These are phyloP conservation scores for Suillus subaureus DNA, from an alignment of 768 basidiomycete genomes.

Conservation along the genomic window DNA sequence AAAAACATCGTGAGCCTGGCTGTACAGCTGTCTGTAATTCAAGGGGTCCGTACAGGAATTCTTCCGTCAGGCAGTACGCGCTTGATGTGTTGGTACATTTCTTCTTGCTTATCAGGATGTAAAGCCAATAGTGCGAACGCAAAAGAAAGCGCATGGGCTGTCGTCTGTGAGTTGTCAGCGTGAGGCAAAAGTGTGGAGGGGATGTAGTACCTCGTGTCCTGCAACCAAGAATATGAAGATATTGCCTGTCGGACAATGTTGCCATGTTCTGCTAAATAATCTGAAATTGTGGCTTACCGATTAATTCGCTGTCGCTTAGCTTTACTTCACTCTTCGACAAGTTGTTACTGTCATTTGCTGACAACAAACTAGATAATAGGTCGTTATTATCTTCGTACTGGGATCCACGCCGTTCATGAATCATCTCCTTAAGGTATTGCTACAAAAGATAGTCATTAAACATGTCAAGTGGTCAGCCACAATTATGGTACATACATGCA, in stretches of 20 bases:
- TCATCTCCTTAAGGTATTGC: constrained; percentile 57
- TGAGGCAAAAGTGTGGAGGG: constrained; percentile 8
- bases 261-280: neutral
- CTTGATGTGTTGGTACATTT: constrained; percentile 35
- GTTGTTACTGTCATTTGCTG: constrained; percentile 47
- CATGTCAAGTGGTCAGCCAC: neutral
- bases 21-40: neutral
- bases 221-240: constrained; percentile 45
- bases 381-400: constrained; percentile 46
- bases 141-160: too few relatives aligned
- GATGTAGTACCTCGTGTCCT: constrained; percentile 52
- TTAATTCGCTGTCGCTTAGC: constrained; percentile 47
- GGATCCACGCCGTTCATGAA: constrained; percentile 40
- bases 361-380: constrained; percentile 53
- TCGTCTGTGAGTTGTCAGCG: constrained; percentile 11
- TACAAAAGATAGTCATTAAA: constrained; percentile 16
- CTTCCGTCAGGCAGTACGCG: constrained; percentile 25
- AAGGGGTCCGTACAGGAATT: constrained; percentile 32
- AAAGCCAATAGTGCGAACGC: constrained; percentile 35
- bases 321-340: constrained; percentile 25
- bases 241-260: constrained; percentile 27
- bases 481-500: constrained; percentile 33
- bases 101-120: constrained; percentile 41
- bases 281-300: constrained; percentile 23
- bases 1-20: neutral